These are phyloP conservation scores for Microcyclospora pomicola DNA, from an alignment of 2,329 filamentous ascomycete species.

Conservation along the genomic window DNA sequence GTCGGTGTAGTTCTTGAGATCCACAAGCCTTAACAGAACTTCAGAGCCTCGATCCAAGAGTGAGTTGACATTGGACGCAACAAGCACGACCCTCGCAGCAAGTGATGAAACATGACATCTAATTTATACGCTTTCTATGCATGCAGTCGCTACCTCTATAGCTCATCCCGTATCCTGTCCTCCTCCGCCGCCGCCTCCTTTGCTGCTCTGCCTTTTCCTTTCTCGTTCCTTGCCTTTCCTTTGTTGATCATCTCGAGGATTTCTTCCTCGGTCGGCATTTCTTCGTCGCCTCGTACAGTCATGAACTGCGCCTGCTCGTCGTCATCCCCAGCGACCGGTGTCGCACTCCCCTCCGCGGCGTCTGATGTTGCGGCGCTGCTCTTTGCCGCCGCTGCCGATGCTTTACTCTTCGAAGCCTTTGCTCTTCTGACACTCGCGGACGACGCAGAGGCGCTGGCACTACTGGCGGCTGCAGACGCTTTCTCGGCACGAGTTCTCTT, in stretches of 20 bases:
- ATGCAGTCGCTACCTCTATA: no score
- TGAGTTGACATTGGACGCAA: no score
- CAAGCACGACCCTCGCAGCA: no score
- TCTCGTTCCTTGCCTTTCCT: conserved; percentile 15
- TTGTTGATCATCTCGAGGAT: conserved; percentile 12
- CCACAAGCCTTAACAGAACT: no score
- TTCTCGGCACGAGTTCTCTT: conserved; percentile 36
- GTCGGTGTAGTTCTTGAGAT: no score
- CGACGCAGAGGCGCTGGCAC: no score
- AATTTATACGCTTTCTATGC: no score
- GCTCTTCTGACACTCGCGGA: conserved; percentile 10
- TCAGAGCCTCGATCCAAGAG: no score
- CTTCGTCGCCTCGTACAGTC: conserved; percentile 8
- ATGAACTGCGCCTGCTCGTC: conserved; percentile 6
- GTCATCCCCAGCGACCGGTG: conserved; percentile 14
- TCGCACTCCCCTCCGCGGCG: conserved; percentile 16
- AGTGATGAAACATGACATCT: no score
- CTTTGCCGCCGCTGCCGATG: conserved; percentile 5
- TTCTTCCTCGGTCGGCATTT: conserved; percentile 17
- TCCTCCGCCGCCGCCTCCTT: no score
- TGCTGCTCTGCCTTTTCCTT: conserved; percentile 5
- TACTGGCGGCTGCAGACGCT: conserved; percentile 3
- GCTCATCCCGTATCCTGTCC: no score
- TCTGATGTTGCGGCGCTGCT: conserved; percentile 2
- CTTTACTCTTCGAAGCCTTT: conserved; percentile 19